phyloP scores from a whole-genome alignment of 2,329 filamentous ascomycete species.

The Blastomyces percursus region DNA sequence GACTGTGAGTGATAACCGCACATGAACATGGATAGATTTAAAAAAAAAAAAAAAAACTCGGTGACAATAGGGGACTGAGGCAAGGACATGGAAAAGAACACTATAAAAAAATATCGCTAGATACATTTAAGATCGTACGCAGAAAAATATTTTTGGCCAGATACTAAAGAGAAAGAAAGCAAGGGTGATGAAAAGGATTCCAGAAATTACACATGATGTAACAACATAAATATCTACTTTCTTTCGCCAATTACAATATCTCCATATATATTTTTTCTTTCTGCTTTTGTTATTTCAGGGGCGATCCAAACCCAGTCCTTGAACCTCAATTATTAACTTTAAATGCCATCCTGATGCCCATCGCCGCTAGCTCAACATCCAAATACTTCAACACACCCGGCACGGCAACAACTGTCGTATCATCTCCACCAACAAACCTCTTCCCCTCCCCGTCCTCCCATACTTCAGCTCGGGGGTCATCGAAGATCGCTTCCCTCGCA shows the following conservation, averaged over 20 bases:
- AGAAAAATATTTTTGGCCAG: neutral
- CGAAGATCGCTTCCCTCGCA: constrained; percentile 51
- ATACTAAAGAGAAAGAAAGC: neutral
- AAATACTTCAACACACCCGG: constrained; percentile 87
- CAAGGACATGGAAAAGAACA: neutral
- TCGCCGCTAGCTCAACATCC: constrained; percentile 88
- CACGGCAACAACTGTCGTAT: constrained; percentile 84
- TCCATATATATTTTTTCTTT: neutral
- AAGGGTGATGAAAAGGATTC: neutral
- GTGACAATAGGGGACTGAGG: too few relatives aligned
- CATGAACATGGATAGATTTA: too few relatives aligned
- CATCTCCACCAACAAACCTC: constrained; percentile 76
- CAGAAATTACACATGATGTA: neutral
- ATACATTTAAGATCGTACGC: neutral
- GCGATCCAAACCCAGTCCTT: neutral
- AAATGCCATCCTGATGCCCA: constrained; percentile 94
- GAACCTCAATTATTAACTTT: constrained; percentile 47
- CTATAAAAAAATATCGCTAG: neutral
- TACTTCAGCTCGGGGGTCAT: constrained; percentile 56
- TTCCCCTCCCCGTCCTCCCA: constrained; percentile 88
- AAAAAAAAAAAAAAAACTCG: too few relatives aligned
- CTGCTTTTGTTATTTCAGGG: neutral
- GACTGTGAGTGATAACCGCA: too few relatives aligned
- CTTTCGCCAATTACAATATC: neutral
- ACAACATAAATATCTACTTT: neutral